Evolutionary conservation across 2,329 filamentous ascomycete species (phyloP), one percentile per base, ranked within the genome.

Genomic region (Lecanicillium sp.): DNA sequence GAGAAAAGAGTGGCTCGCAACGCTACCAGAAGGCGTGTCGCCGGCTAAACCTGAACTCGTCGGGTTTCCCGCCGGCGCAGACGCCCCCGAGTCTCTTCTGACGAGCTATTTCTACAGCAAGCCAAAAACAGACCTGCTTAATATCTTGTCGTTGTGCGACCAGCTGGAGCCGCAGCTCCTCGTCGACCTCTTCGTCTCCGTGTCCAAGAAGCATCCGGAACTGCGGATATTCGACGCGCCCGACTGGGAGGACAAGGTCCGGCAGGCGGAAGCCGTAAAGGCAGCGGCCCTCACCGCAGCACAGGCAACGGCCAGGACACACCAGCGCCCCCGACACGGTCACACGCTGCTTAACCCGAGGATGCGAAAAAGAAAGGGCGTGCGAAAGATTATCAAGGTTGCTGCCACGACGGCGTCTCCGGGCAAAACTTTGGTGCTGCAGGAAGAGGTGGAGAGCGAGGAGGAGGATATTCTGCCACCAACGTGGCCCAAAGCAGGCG

Each of bases 141-240:
- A 68, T 26, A 55, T 72, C 9, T 52, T 73, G 2, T 64, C 64
- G 3, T 63, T 72, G 30, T 68, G 66, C 50, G 67, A 72, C 41
- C 66, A 67, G 48, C 55, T 71, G 12, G 60, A 65, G 20, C 67
- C 69, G 2, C 65, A 68, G 27, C 65, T 72, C 10, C 59, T 73
- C 2, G 61, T 64, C 12, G 66, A 72, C 41, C 51, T 73, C 4
- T 59, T 71, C 21, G 65, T 69, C 8, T 69, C 67, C 3, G 62
- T 71, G n/a, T 66, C 70, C 7, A 68, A 63, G 48, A 66, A 60
- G 39, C 67, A 72, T 33, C 65, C 68, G 0, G 61, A 66, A n/a
- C 58, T 72, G 3, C 68, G 68, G 19, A 65, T 72, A 4, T 72
- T 71, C 49, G 56, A 64, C 50, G 64, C 64, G 0, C 68, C 69